Evolutionary conservation across 140 eudicot species (phyloP).

Genomic region (Cichorium intybus): DNA sequence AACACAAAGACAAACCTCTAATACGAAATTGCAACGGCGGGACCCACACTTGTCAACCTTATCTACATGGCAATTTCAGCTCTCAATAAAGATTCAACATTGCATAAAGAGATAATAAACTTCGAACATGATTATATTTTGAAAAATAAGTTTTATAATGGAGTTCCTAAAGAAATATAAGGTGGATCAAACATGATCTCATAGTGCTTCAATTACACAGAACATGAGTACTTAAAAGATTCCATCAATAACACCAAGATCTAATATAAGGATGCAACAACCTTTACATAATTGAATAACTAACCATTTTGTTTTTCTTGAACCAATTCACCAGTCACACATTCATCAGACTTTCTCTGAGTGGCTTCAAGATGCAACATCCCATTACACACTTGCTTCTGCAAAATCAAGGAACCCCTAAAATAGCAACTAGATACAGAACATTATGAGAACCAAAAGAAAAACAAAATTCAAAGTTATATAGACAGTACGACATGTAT

Average conservation of each 20-base stretch:
- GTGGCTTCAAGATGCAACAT: not conserved
- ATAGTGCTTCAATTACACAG: no score
- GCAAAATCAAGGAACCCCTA: not conserved
- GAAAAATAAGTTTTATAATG: no score
- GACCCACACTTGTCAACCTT: not conserved
- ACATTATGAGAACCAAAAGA: no score
- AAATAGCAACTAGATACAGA: no score
- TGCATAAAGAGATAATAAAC: not conserved
- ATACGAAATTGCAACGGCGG: not conserved
- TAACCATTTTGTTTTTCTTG: not conserved
- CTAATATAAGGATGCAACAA: no score
- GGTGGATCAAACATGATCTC: no score
- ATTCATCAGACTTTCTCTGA: not conserved
- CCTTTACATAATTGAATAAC: no score
- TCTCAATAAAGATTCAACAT: not conserved
- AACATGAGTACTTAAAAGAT: no score
- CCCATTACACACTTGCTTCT: slow-evolving; percentile 3
- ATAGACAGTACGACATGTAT: not conserved
- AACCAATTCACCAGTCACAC: not conserved
- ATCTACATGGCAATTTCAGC: not conserved
- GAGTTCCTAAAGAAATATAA: no score
- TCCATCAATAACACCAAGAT: no score
- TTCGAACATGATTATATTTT: not conserved
- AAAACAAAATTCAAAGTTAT: not conserved
- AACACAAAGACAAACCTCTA: slow-evolving; percentile 2